Base-by-base conservation (phyloP, 1,284 basidiomycete genomes). In the Ustilago tritici region DNA sequence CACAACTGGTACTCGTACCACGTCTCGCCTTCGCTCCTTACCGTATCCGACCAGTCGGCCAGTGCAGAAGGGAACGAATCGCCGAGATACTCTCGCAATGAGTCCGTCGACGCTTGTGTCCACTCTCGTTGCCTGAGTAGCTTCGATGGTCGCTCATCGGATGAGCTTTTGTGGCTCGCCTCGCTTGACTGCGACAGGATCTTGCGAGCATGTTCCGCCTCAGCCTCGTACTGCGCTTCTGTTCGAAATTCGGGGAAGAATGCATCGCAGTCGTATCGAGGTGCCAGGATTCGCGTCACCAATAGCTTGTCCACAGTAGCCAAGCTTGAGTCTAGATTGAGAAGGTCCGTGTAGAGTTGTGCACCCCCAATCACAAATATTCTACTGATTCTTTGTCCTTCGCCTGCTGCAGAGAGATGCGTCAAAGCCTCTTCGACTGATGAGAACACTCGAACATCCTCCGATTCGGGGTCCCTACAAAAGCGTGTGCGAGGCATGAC, bases 341-440 rank as follows among this genome's bases (percentile, higher is more conserved):
- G 62, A 31, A 75, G 88, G 71, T 92, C 91, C 38, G 89, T 88
- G 89, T 98, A 98, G 31, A 98, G 88, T 55, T 92, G 90, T 11
- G 93, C 91, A 7, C 97, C 96, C 40, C 96, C 96, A 38, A 97
- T 96, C 73, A 98, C 88, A 88, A 98, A 99, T 14, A 85, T 79
- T 43, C 88, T 86, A 57, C 84, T 71, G 46, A 81, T 56, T 36
- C 41, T 53, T 38, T 56, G 31, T 17, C 11, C 58, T 34, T 36
- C 15, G 28, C 5, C 41, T 17, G 62, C 52, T 7, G 28, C 9
- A 2, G 65, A 54, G 11, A 73, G 55, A 11, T 63, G 53, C 12
- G 35, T 23, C 32, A 72, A 41, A 3, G 72, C 69, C 41, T 78
- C 50, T 15, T 73, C 56, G 32, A 70, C 34, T 34, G 62, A 70